Evolutionary conservation across 2,329 filamentous ascomycete species (phyloP).

Genomic region (Nannizziopsis arthrosporioides): DNA sequence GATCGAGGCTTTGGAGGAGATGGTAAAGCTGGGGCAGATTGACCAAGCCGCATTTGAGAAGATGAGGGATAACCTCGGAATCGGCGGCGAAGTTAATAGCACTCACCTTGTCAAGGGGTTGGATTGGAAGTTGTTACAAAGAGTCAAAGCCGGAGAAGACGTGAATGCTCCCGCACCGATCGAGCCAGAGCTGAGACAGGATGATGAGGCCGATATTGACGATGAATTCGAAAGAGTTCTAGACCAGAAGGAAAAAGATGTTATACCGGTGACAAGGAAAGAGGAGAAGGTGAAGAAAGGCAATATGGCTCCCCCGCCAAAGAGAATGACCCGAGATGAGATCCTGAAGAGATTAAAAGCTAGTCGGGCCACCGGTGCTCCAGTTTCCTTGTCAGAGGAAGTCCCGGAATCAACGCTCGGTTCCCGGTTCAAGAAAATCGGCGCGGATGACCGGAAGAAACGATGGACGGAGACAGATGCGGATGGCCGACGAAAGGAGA

Average conservation of each 20-base stretch:
- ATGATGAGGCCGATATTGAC: conserved; percentile 40
- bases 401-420: conserved; percentile 39
- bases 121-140: conserved; percentile 59
- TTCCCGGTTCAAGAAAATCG: conserved; percentile 44
- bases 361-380: conserved; percentile 33
- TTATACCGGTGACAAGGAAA: conserved; percentile 21
- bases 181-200: conserved; percentile 23
- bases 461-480: conserved; percentile 46
- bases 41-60: conserved; percentile 67
- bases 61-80: conserved; percentile 57
- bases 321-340: conserved; percentile 46
- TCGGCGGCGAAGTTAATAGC: conserved; percentile 66
- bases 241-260: conserved; percentile 28
- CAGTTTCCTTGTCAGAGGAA: conserved; percentile 32
- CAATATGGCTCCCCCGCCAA: conserved; percentile 37
- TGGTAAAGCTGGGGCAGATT: conserved; percentile 72
- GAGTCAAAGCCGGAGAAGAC: conserved; percentile 42
- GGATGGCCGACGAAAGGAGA: conserved; percentile 42
- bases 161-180: conserved; percentile 31
- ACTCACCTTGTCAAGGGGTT: conserved; percentile 88
- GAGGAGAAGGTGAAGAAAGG: conserved; percentile 42
- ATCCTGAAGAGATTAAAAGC: conserved; percentile 50
- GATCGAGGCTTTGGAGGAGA: conserved; percentile 67
- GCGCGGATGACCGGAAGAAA: conserved; percentile 37
- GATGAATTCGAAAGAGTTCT: conserved; percentile 44